These are phyloP conservation scores for Diaporthe capsici DNA, from an alignment of 2,329 filamentous ascomycete species.

Conservation along the genomic window DNA sequence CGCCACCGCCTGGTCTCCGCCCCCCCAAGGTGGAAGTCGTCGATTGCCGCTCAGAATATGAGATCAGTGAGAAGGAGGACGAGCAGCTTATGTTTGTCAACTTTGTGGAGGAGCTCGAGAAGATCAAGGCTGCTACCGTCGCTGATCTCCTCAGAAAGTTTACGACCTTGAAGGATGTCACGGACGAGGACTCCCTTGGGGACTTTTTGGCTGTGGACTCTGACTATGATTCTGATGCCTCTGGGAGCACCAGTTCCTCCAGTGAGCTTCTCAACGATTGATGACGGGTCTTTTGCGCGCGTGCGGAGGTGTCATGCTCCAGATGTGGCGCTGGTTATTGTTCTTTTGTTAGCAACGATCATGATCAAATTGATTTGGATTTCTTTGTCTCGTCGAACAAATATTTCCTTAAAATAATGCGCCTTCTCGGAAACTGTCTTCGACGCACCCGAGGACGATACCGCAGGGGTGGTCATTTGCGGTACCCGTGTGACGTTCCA, in stretches of 20 bases:
- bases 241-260: not conserved
- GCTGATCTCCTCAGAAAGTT: constrained; percentile 18
- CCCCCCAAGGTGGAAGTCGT: not conserved
- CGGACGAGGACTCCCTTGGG: not conserved
- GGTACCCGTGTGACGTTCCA: not conserved
- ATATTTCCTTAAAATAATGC: not conserved
- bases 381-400: not conserved
- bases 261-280: not conserved
- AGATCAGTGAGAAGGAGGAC: constrained; percentile 31
- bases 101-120: constrained; percentile 29
- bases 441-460: not conserved
- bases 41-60: not conserved
- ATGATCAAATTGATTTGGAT: not conserved
- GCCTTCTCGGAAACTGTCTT: not conserved
- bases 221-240: constrained; percentile 29
- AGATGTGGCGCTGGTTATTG: not conserved
- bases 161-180: constrained; percentile 28
- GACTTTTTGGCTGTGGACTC: not conserved
- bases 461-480: too few species aligned
- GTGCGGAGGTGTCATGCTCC: not conserved
- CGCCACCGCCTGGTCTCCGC: not conserved
- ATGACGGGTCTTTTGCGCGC: not conserved
- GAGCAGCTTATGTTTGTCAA: constrained; percentile 35
- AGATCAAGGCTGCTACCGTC: not conserved
- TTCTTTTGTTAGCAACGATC: not conserved